A percentile compares a stretch with the other conserved stretches of the same genome.
These are phyloP conservation scores for Fusarium circinatum DNA, from an alignment of 2,329 filamentous ascomycete genomes.

Conservation along the genomic window DNA sequence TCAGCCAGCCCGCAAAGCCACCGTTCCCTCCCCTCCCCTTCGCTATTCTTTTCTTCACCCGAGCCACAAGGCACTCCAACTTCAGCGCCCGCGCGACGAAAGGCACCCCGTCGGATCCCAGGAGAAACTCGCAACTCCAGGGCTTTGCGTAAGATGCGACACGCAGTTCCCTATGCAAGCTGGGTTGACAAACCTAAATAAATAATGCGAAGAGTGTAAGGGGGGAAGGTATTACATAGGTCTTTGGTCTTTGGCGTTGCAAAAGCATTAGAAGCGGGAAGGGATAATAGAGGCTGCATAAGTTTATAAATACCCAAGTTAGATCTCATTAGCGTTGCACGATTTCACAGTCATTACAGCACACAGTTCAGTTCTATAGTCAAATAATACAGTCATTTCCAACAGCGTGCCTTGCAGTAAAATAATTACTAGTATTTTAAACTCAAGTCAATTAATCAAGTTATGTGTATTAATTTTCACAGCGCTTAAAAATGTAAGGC, in stretches of 20 bases:
- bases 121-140: background rate
- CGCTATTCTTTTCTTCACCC: background rate
- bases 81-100: background rate
- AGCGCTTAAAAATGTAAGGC: rapidly evolving
- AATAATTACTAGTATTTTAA: rapidly evolving
- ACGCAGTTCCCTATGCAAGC: background rate
- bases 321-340: background rate
- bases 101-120: background rate
- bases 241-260: rapidly evolving
- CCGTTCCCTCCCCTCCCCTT: background rate
- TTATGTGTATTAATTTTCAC: rapidly evolving
- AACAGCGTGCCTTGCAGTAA: rapidly evolving
- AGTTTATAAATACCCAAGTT: background rate
- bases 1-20: background rate
- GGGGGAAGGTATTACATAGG: rapidly evolving
- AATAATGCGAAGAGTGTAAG: background rate
- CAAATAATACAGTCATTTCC: rapidly evolving
- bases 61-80: background rate
- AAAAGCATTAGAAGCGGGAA: background rate
- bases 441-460: rapidly evolving
- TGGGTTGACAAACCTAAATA: background rate
- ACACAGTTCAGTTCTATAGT: rapidly evolving
- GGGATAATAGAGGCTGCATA: background rate
- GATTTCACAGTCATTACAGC: background rate
- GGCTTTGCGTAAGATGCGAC: background rate